Base-by-base conservation (phyloP, 1,284 basidiomycete genomes). In the Ustilago curta region DNA sequence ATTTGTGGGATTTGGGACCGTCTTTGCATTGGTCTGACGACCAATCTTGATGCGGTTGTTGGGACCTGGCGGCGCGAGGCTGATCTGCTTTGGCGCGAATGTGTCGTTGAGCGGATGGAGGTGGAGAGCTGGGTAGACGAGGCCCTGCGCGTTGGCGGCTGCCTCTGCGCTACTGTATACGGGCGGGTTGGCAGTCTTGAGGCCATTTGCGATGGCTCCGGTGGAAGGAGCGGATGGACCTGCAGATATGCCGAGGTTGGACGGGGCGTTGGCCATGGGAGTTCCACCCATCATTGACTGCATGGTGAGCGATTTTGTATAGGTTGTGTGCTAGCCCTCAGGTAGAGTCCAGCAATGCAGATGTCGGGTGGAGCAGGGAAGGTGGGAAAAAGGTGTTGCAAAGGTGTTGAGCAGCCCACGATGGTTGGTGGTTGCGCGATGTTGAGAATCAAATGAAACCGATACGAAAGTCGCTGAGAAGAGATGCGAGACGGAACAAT, bases 1-100 rank as follows among this genome's bases (percentile, higher is more conserved):
- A 83, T 99, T 99, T 80, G 92, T 89, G 81, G 97, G 94, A 18
- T 92, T 93, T 8, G 97, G 97, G 29, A 93, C 90, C 0, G 95
- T 97, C 88, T 97, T 97, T 70, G 91, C 91, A 85, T 96, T 98
- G 25, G 95, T 99, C 87, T 99, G 96, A 61, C 95, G 88, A n/a
- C 97, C 96, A 83, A 99, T 96, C 89, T 98, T 98, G 81, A 89
- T 93, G 90, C 84, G 74, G 50, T 83, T 83, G 57, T 71, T 73
- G 43, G 78, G 60, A 14, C 79, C 89, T 53, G 88, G 89, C 31
- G 88, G 86, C 2, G 89, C 87, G 45, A 99, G 90, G 47, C 92
- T 90, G 80, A 99, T 96, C 86, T 97, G 94, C 87, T 99, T 98
- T 70, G 95, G 94, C 44, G 92, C 89, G 86, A 98, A 98, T 1